These are phyloP conservation scores for Colletotrichum phormii DNA, from an alignment of 2,329 filamentous ascomycete species.

Conservation along the genomic window DNA sequence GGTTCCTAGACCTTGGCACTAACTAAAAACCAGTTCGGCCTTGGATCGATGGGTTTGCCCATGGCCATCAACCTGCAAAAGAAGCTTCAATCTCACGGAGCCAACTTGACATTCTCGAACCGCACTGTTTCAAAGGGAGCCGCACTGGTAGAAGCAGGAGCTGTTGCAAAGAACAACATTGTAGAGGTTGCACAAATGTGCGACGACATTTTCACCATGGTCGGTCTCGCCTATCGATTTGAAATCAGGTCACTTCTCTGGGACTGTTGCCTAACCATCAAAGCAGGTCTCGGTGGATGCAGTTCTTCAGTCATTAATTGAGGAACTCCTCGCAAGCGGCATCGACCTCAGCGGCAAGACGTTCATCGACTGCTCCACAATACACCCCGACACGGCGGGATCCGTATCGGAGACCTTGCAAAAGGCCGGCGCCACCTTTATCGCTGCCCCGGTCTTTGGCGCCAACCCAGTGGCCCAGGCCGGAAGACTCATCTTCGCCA, in stretches of 20 bases:
- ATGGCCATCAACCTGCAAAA: slow-evolving; percentile 60
- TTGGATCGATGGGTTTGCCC: slow-evolving; percentile 62
- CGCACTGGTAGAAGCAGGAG: slow-evolving; percentile 44
- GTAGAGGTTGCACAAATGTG: slow-evolving; percentile 44
- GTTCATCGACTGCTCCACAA: slow-evolving; percentile 61
- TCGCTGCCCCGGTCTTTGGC: slow-evolving; percentile 62
- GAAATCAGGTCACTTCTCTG: too few relatives aligned
- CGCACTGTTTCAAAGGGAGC: slow-evolving; percentile 58
- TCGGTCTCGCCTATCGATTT: slow-evolving; percentile 42
- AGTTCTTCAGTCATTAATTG: slow-evolving; percentile 49
- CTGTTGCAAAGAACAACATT: slow-evolving; percentile 39
- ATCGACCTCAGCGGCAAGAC: slow-evolving; percentile 49
- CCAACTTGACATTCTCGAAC: slow-evolving; percentile 55
- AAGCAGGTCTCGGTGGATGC: slow-evolving; percentile 47
- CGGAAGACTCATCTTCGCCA: slow-evolving; percentile 57
- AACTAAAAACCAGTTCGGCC: slow-evolving; percentile 43
- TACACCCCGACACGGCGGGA: slow-evolving; percentile 57
- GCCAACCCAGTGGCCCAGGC: slow-evolving; percentile 58
- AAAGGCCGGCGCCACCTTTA: slow-evolving; percentile 48
- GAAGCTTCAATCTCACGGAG: slow-evolving; percentile 49
- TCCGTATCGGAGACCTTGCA: slow-evolving; percentile 44
- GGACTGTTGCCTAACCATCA: not conserved
- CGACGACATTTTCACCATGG: slow-evolving; percentile 52
- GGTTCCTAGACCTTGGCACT: not conserved
- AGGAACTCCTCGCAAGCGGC: slow-evolving; percentile 41